Percentiles rank a stretch among this genome's conserved stretches.
Evolutionary conservation across 2,329 filamentous ascomycete genomes (phyloP).

Genomic region (Microsporum audouinii): DNA sequence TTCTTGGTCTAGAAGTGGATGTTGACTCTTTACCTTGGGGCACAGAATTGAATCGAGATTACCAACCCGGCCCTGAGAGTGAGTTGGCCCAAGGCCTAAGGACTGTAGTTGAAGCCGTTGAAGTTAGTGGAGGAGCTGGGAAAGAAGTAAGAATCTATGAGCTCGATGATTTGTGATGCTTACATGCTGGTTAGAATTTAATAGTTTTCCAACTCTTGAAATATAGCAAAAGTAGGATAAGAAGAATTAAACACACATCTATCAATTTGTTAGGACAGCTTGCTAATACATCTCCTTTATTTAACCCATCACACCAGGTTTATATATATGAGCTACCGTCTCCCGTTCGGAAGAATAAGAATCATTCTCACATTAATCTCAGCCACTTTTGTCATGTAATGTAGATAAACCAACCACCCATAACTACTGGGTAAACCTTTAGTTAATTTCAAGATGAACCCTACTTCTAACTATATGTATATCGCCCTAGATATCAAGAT

Average conservation of each 20-base stretch:
- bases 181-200: not conserved
- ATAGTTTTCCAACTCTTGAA: too few relatives aligned
- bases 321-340: too few relatives aligned
- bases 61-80: not conserved
- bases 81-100: constrained; percentile 60
- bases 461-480: not conserved
- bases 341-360: too few relatives aligned
- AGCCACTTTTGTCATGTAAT: too few relatives aligned
- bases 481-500: not conserved
- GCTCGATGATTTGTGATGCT: not conserved
- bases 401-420: too few relatives aligned
- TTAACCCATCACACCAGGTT: too few relatives aligned
- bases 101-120: constrained; percentile 63
- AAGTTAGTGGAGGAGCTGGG: constrained; percentile 40
- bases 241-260: too few relatives aligned
- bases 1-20: constrained; percentile 69
- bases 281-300: too few relatives aligned
- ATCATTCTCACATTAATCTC: too few relatives aligned
- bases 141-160: constrained; percentile 19
- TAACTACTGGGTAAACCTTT: too few relatives aligned
- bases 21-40: constrained; percentile 78
- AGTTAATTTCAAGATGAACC: not conserved
- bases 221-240: too few relatives aligned
- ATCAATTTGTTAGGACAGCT: too few relatives aligned
- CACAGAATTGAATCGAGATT: constrained; percentile 63